These are phyloP conservation scores for Petunia axillaris DNA, from an alignment of 257 asterid genomes.

Conservation along the genomic window DNA sequence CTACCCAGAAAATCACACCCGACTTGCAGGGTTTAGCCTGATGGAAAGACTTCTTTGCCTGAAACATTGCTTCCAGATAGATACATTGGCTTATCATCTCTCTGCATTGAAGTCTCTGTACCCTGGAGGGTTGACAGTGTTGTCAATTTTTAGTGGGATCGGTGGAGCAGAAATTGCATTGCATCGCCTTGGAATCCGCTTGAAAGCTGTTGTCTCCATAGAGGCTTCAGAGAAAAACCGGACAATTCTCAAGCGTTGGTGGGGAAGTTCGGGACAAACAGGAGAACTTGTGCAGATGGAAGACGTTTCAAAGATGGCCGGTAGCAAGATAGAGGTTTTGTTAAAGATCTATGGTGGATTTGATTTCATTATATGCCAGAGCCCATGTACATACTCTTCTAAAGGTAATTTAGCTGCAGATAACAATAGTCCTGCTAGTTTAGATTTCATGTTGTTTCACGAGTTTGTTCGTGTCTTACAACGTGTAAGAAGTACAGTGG, in stretches of 20 bases:
- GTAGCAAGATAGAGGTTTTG: conserved; percentile 56
- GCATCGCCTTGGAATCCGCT: conserved; percentile 66
- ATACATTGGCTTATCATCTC: conserved; percentile 74
- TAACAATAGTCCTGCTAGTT: conserved; percentile 37
- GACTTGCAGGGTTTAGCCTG: conserved; percentile 47
- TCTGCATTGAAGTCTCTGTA: conserved; percentile 58
- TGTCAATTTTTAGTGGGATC: conserved; percentile 72
- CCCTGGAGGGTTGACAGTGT: conserved; percentile 61
- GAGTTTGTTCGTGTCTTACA: conserved; percentile 78
- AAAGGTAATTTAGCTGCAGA: conserved; percentile 29
- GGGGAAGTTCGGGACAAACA: conserved; percentile 62
- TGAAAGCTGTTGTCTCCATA: conserved; percentile 69
- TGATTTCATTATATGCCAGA: conserved; percentile 73
- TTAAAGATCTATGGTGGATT: conserved; percentile 54
- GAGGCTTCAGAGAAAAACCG: conserved; percentile 67
- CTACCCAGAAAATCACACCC: conserved; percentile 69
- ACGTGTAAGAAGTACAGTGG: conserved; percentile 59
- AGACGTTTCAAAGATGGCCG: conserved; percentile 45
- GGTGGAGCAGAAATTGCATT: conserved; percentile 87
- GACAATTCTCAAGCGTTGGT: conserved; percentile 72
- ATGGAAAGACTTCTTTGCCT: conserved; percentile 64
- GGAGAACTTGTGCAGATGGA: conserved; percentile 86
- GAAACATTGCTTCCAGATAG: conserved; percentile 66
- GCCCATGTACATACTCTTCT: conserved; percentile 38
- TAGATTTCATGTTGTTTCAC: conserved; percentile 61